phyloP scores from a whole-genome alignment of 2,329 filamentous ascomycete species.

The Leptographium radiaticola region DNA sequence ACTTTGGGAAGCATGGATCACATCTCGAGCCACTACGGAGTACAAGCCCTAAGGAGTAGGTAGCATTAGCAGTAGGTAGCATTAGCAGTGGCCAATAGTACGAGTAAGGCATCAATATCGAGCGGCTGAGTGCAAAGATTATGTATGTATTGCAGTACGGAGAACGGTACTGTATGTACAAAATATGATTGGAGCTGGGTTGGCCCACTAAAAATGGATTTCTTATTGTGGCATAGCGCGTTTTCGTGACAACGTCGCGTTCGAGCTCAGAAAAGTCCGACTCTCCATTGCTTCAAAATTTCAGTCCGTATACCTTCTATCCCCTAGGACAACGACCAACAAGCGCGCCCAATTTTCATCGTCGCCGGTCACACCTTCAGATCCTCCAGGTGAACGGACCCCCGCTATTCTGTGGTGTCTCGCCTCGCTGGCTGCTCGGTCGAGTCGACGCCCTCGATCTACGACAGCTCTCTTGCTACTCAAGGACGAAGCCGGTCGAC shows the following conservation, averaged over 20 bases:
- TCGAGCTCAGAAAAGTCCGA: conserved; percentile 8
- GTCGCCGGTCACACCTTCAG: background rate
- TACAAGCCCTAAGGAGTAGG: too few species aligned
- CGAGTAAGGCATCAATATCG: too few species aligned
- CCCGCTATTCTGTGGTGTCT: background rate
- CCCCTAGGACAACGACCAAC: background rate
- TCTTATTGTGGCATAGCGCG: conserved; percentile 12
- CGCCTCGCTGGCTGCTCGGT: background rate
- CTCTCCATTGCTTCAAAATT: background rate
- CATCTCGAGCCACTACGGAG: background rate
- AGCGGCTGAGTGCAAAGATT: too few species aligned
- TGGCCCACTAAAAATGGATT: conserved; percentile 2
- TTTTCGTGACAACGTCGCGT: conserved; percentile 16
- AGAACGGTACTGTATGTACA: too few species aligned
- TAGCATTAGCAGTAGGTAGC: too few species aligned
- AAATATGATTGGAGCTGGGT: background rate
- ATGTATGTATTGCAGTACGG: too few species aligned
- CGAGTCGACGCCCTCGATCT: background rate
- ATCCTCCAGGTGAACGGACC: background rate
- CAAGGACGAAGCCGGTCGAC: background rate
- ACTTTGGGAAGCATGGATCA: background rate
- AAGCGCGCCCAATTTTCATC: background rate
- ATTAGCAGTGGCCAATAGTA: too few species aligned
- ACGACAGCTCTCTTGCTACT: background rate
- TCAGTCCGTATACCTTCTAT: background rate